Evolutionary conservation across 2,329 filamentous ascomycete genomes (phyloP), one percentile per base, ranked within the genome.

Genomic region (Plectosphaerella sp.): DNA sequence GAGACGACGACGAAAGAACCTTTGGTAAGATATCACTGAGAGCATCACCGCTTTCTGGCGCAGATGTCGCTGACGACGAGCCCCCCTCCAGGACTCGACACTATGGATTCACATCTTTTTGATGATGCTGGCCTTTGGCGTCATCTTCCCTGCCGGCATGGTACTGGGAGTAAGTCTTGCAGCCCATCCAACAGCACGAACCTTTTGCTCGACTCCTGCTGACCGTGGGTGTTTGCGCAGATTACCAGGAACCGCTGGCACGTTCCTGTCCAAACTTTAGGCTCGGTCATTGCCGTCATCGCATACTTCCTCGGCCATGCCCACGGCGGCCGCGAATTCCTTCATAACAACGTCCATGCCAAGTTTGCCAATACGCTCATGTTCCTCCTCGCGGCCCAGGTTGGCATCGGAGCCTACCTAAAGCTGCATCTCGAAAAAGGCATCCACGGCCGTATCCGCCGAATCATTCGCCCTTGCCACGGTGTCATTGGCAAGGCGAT

Each of bases 81-180:
- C 11, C 16, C 5, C 5, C n/a, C 16, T 20, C 11, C 58, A 86
- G 81, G 94, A 97, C 68, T 80, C 86, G 42, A 90, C 85, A 62
- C 72, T 99, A 82, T 99, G 94, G 94, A 79, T 87, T 60, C 94
- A 99, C 72, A 97, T 99, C 64, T 79, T 96, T 54, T 71, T 96
- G 45, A 92, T 96, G 78, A 87, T 86, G 67, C 65, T 94, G 53
- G 84, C 91, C 53, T 97, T 95, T 76, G 94, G 94, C 56, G 78
- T 99, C 60, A 82, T 97, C 54, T 97, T 96, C 64, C 94, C 94
- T 11, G 79, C 90, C 15, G 94, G 94, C 61, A 97, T 99, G 93
- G 91, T 97, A 42, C 76, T 97, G 16, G 93, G 93, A 54, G 89
- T 94, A 82, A 62, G 87, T 73, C 47, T 43, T 12, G 28, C 28